Percentiles rank a stretch among this genome's conserved stretches.
phyloP scores from a whole-genome alignment of 225 moss, liverwort and hornwort species.

The Physcomitrium patens region DNA sequence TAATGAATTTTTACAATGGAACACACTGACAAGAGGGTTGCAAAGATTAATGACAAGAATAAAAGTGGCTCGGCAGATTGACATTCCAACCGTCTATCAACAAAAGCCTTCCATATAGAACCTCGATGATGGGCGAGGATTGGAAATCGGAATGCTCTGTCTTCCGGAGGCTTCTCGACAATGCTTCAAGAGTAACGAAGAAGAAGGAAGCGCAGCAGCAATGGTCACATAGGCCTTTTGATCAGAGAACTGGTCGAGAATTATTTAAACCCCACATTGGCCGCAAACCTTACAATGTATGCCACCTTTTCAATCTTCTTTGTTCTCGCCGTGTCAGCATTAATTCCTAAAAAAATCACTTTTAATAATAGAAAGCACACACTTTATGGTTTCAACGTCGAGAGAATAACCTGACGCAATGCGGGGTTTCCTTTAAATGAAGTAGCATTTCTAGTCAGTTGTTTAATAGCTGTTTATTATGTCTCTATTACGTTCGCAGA shows the following conservation, averaged over 20 bases:
- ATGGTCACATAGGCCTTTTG: slow-evolving; percentile 57
- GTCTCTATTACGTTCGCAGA: slow-evolving; percentile 43
- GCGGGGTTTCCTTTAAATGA: neutral
- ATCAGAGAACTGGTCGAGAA: slow-evolving; percentile 76
- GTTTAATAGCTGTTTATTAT: slow-evolving; percentile 9
- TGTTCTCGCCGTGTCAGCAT: neutral
- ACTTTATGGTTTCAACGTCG: neutral
- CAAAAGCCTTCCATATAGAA: slow-evolving; percentile 49
- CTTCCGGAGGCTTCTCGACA: slow-evolving; percentile 81
- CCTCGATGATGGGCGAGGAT: slow-evolving; percentile 49
- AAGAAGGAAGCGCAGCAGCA: slow-evolving; percentile 72
- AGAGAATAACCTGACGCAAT: neutral
- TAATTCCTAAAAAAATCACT: neutral
- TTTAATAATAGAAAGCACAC: slow-evolving; percentile 6
- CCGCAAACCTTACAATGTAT: slow-evolving; percentile 72
- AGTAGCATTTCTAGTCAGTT: neutral
- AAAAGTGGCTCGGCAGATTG: slow-evolving; percentile 61
- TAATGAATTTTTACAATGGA: no score
- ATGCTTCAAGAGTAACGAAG: slow-evolving; percentile 70
- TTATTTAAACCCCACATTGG: slow-evolving; percentile 79
- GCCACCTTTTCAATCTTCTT: slow-evolving; percentile 13
- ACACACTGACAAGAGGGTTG: neutral
- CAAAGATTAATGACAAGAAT: slow-evolving; percentile 20
- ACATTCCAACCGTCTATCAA: slow-evolving; percentile 84
- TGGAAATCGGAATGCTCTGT: slow-evolving; percentile 65